phyloP scores from a whole-genome alignment of 192 early-diverging fungal species.

The Anaeromyces robustus region DNA sequence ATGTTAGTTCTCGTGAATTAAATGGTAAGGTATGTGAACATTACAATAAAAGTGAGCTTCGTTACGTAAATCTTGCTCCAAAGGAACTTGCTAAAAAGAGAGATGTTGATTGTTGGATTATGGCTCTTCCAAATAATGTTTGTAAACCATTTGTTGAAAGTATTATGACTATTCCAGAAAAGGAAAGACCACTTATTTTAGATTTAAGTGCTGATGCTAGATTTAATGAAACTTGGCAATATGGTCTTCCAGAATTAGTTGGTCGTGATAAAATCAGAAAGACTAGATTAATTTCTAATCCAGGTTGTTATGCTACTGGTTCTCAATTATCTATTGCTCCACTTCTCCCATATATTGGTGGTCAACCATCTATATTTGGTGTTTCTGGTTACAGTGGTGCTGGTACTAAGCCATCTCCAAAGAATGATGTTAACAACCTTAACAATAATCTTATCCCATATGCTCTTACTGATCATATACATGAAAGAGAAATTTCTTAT shows the following conservation, averaged over 20 bases:
- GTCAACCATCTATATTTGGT: constrained; percentile 69
- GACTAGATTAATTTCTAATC: constrained; percentile 73
- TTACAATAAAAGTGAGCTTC: constrained; percentile 52
- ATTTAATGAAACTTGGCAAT: constrained; percentile 70
- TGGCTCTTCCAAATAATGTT: constrained; percentile 91
- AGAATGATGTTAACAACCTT: constrained; percentile 81
- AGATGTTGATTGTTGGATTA: constrained; percentile 86
- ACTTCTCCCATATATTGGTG: constrained; percentile 39
- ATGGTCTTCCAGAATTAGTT: constrained; percentile 76
- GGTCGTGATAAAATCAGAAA: constrained; percentile 37
- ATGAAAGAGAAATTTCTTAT: constrained; percentile 80
- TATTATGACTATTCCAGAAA: constrained; percentile 19
- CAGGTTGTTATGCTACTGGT: constrained; percentile 97
- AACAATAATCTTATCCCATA: constrained; percentile 87
- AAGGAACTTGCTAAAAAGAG: constrained; percentile 31
- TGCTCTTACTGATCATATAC: constrained; percentile 83
- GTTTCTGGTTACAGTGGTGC: constrained; percentile 98
- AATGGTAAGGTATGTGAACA: constrained; percentile 65
- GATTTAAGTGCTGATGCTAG: constrained; percentile 91
- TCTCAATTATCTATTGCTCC: constrained; percentile 82
- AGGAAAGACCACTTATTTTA: constrained; percentile 37
- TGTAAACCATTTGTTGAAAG: constrained; percentile 84
- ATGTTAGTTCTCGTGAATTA: constrained; percentile 89
- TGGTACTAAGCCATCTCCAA: constrained; percentile 88
- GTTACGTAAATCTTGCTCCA: constrained; percentile 69